Evolutionary conservation across 345 rosid species (phyloP).

Genomic region (Sisymbrium altissimum): DNA sequence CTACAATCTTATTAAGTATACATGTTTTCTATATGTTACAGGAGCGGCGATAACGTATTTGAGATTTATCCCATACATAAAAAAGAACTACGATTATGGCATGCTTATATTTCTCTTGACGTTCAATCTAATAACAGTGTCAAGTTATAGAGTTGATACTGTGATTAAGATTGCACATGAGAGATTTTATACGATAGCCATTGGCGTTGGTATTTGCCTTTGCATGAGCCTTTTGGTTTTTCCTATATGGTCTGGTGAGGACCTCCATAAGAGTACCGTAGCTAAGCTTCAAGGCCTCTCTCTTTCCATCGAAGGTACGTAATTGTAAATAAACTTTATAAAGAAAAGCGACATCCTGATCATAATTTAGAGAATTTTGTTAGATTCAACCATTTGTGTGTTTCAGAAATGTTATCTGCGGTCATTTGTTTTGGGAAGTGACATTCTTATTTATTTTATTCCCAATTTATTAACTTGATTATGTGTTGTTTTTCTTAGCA

Average conservation of each 20-base stretch:
- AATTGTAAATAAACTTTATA: not conserved
- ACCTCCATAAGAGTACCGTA: slow-evolving; percentile 64
- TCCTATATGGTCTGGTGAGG: slow-evolving; percentile 86
- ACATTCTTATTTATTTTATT: not conserved
- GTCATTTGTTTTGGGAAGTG: not conserved
- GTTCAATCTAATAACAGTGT: slow-evolving; percentile 75
- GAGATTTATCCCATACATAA: slow-evolving; percentile 72
- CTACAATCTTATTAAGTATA: not conserved
- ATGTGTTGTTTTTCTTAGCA: slow-evolving; percentile 30
- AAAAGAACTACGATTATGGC: slow-evolving; percentile 83
- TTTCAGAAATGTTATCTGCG: not conserved
- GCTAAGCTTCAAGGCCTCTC: slow-evolving; percentile 72
- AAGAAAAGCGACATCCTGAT: not conserved
- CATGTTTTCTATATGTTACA: slow-evolving; percentile 14
- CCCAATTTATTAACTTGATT: not conserved
- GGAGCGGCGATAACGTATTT: slow-evolving; percentile 68
- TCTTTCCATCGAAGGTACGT: slow-evolving; percentile 59
- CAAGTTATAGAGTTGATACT: slow-evolving; percentile 59
- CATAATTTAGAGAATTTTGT: not conserved
- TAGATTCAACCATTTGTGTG: not conserved
- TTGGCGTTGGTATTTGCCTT: slow-evolving; percentile 75
- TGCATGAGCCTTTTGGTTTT: slow-evolving; percentile 61
- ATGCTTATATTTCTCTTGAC: slow-evolving; percentile 83
- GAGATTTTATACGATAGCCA: slow-evolving; percentile 59
- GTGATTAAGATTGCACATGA: slow-evolving; percentile 58